These are phyloP conservation scores for Noccaea caerulescens DNA, from an alignment of 345 rosid species.

Conservation along the genomic window DNA sequence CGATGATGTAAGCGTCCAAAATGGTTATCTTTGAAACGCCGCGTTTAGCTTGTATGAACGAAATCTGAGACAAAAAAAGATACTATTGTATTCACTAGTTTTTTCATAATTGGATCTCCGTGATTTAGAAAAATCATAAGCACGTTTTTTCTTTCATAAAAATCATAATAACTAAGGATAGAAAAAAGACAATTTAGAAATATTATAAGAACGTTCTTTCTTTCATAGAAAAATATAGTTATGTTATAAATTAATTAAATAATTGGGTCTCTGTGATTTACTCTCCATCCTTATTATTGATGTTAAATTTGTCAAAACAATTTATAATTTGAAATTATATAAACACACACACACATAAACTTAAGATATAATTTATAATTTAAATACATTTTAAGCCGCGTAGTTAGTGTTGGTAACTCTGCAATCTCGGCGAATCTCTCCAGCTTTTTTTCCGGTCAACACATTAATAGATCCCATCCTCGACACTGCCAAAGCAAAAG, in stretches of 20 bases:
- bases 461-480: slow-evolving; percentile 79
- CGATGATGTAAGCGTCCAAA: not conserved
- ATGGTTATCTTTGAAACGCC: slow-evolving; percentile 23
- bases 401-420: slow-evolving; percentile 45
- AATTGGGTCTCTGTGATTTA: slow-evolving; percentile 12
- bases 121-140: too few relatives aligned
- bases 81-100: too few relatives aligned
- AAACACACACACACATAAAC: slow-evolving; percentile 22
- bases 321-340: not conserved
- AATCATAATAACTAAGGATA: too few relatives aligned
- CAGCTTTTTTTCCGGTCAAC: slow-evolving; percentile 62
- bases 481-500: slow-evolving; percentile 69
- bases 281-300: slow-evolving; percentile 33
- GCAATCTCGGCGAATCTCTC: slow-evolving; percentile 73
- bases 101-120: too few relatives aligned
- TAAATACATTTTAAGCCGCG: slow-evolving; percentile 17
- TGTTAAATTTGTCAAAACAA: slow-evolving; percentile 7
- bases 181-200: not conserved
- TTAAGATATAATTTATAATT: not conserved
- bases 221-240: not conserved
- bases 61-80: too few relatives aligned
- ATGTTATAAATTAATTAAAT: not conserved
- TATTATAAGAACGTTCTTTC: not conserved
- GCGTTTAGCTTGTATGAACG: slow-evolving; percentile 12
- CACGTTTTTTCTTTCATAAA: too few relatives aligned